Evolutionary conservation across 345 rosid species (phyloP).

Genomic region (Theobroma cacao): DNA sequence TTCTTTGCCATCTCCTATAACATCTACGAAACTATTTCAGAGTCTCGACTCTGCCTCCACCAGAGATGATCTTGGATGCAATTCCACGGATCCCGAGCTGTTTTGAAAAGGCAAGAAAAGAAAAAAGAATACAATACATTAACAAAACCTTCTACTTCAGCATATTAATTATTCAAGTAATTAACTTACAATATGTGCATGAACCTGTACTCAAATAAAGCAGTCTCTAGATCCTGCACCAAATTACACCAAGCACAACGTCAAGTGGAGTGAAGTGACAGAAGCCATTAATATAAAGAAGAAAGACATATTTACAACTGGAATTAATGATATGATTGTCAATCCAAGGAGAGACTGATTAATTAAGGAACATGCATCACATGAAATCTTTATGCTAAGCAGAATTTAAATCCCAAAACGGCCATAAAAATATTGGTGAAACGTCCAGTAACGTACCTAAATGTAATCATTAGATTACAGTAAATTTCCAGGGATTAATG

Average conservation of each 20-base stretch:
- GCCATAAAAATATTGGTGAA: background rate
- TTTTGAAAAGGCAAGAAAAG: conserved; percentile 20
- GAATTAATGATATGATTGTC: background rate
- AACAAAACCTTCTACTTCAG: background rate
- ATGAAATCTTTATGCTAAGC: background rate
- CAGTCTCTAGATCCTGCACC: background rate
- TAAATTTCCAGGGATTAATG: background rate
- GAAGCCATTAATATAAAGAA: too few species aligned
- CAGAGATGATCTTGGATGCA: conserved; percentile 19
- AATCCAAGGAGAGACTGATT: background rate
- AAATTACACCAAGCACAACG: background rate
- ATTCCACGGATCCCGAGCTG: conserved; percentile 50
- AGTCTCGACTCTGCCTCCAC: conserved; percentile 20
- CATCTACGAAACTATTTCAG: conserved; percentile 27
- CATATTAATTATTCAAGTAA: too few species aligned
- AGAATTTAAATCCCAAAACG: background rate
- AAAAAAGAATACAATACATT: background rate
- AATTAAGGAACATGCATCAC: conserved; percentile 7
- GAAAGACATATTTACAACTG: too few species aligned
- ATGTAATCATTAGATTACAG: conserved; percentile 22
- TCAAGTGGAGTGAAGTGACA: background rate
- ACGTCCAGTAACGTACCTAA: conserved; percentile 32
- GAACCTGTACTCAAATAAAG: background rate
- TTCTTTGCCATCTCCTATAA: conserved; percentile 30
- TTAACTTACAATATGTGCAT: conserved; percentile 20